Base-by-base conservation (phyloP, 202 grass and related monocot genomes). In the Panicum virgatum region DNA sequence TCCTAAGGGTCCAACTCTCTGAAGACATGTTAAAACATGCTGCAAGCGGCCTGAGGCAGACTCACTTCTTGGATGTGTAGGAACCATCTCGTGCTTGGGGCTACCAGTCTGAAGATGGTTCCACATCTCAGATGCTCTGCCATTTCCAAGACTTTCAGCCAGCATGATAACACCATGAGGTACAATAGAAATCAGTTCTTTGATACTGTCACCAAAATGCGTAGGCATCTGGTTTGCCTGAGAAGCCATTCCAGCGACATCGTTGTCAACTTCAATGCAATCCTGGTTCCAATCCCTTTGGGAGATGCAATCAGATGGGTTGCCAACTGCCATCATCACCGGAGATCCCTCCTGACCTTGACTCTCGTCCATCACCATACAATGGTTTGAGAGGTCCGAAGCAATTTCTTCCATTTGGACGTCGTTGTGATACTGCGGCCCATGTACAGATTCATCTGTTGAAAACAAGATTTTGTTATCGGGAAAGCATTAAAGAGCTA, bases 391-490 rank as follows among this genome's bases (percentile, higher is more conserved):
- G 37, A 75, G 7, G 36, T 51, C 27, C 23, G 43, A 29, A 48
- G 69, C 18, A 27, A 80, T 66, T 8, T 66, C 77, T 30, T 68
- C 84, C 53, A 68, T 74, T 18, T 50, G 59, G 25, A 48, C 50
- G 18, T 67, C 77, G 36, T 64, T 18, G 19, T 58, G 10, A 69
- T 38, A 30, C 38, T 19, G 39, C 18, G 61, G 61, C 16, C 50
- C 61, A 0, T 72, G 66, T 18, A 81, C 77, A 39, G 77, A 81
- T 75, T 47, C 84, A 64, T 81, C 84, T 86, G 77, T 37, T 67
- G 3, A 50, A 86, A 39, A 62, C 66, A 29, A 61, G n/a, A 81
- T 8, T 48, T 14, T 22, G 61, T 39, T 12, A 11, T 81, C 66
- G 81, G 54, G 44, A 51, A 53, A 20, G 22, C n/a, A 19, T 44